phyloP scores from a whole-genome alignment of 179 eudicot genomes.

The Beta corolliflora region DNA sequence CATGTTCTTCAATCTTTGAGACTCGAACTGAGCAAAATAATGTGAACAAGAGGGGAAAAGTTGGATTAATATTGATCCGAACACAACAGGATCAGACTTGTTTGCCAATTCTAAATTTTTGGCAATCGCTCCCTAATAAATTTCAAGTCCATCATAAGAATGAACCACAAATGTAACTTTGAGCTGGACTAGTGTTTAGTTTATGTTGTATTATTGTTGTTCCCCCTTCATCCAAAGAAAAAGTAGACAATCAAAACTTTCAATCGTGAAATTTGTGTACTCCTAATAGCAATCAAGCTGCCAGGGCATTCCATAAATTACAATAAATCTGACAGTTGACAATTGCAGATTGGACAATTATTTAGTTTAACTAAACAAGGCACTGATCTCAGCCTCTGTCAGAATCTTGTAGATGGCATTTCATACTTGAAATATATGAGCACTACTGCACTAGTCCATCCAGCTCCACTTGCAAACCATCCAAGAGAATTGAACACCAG shows the following conservation, averaged over 20 bases:
- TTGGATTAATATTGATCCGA: too few species aligned
- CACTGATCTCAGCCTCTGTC: slow-evolving; percentile 1
- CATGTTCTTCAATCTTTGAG: too few species aligned
- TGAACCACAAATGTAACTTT: too few species aligned
- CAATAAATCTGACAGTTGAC: background rate
- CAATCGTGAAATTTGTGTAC: background rate
- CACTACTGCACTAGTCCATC: background rate
- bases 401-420: slow-evolving; percentile 10
- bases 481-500: background rate
- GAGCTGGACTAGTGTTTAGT: too few species aligned
- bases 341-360: background rate
- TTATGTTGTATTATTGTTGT: too few species aligned
- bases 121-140: too few species aligned
- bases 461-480: background rate
- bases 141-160: too few species aligned
- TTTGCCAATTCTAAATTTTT: too few species aligned
- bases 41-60: too few species aligned
- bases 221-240: background rate
- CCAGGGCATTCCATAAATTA: background rate
- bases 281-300: slow-evolving; percentile 1
- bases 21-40: too few species aligned
- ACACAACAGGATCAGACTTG: too few species aligned
- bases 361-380: background rate
- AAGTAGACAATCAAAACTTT: background rate
- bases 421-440: background rate